Base-by-base conservation (phyloP, 352 stramenopile species). In the Aphanomyces euteiches region DNA sequence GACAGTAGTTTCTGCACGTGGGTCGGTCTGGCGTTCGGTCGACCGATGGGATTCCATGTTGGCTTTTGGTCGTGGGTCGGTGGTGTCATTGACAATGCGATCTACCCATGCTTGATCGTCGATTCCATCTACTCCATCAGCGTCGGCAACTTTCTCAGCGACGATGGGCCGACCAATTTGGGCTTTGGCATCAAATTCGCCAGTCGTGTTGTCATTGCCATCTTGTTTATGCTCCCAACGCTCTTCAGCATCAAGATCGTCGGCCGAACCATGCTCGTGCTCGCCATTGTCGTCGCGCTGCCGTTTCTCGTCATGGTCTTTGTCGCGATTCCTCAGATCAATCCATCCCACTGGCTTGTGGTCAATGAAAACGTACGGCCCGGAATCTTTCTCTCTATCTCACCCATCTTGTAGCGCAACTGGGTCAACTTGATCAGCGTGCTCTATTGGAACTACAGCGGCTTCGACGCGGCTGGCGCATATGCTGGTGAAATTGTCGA, bases 381-480 rank as follows among this genome's bases (percentile, higher is more conserved):
- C 0, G 28, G 1, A 28, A 72, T 5, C 66, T 76, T 83, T 28
- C 1, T 43, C 72, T 47, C 36, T 12, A 48, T 69, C 47, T 72
- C 39, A 61, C 37, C n/a, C 12, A 10, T 40, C 53, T 67, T 47
- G 43, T 56, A 89, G 79, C 75, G 79, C 28, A 76, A 90, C 38
- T 91, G 84, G 84, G 77, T 76, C 13, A 74, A 84, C 5, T 65
- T 93, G 37, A 54, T 93, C 17, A 90, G 84, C 50, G 68, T 84
- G 12, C 69, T 93, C 38, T 93, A 93, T 74, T 93, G 85, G 85
- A 93, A 90, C 58, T 92, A 92, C 73, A 89, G 80, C 59, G 85
- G 85, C 13, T 93, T 93, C 70, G 84, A 91, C 69, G 78, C 80
- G 1, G 83, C 82, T 12, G 85, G 82, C 28, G 84, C 82, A 5